Percentiles rank a stretch among this genome's conserved stretches.
These are phyloP conservation scores for Clitopilus passeckerianus DNA, from an alignment of 768 basidiomycete species.

Conservation along the genomic window DNA sequence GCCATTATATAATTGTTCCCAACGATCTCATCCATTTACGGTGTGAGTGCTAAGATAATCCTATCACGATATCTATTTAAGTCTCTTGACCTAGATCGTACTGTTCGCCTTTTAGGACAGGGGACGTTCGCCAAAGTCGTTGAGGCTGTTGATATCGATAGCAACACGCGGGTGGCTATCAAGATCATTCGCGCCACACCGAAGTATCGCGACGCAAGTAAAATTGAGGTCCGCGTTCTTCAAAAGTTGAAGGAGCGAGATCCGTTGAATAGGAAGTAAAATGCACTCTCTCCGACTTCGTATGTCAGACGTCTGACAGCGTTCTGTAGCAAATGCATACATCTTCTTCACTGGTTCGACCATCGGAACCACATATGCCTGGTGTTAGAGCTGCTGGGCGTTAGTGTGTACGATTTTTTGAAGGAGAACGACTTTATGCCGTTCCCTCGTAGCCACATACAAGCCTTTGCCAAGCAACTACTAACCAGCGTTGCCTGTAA, in stretches of 20 bases:
- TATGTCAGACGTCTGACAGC: constrained; percentile 10
- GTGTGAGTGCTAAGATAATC: constrained; percentile 47
- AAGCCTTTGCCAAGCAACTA: constrained; percentile 89
- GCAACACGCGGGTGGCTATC: constrained; percentile 81
- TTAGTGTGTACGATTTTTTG: constrained; percentile 98
- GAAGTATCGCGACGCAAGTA: constrained; percentile 98
- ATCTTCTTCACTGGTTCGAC: constrained; percentile 92
- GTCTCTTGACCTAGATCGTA: constrained; percentile 62
- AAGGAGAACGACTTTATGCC: constrained; percentile 97
- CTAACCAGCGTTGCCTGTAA: constrained; percentile 91
- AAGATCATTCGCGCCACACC: constrained; percentile 99
- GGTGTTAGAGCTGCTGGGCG: constrained; percentile 91
- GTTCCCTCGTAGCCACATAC: constrained; percentile 95
- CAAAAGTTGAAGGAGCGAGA: constrained; percentile 88
- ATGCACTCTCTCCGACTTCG: constrained; percentile 12
- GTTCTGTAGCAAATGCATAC: constrained; percentile 87
- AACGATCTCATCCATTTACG: constrained; percentile 85
- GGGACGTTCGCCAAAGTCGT: constrained; percentile 99
- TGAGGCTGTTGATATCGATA: constrained; percentile 80
- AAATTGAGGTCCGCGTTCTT: constrained; percentile 95
- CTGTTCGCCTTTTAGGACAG: constrained; percentile 86
- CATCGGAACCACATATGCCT: constrained; percentile 97
- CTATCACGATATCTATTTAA: constrained; percentile 11
- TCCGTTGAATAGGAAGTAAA: constrained; percentile 84
- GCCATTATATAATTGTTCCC: constrained; percentile 93